A percentile compares a stretch with the other conserved stretches of the same genome.
Evolutionary conservation across 176 grass and related monocot genomes (phyloP).

Genomic region (Hyparrhenia diplandra): DNA sequence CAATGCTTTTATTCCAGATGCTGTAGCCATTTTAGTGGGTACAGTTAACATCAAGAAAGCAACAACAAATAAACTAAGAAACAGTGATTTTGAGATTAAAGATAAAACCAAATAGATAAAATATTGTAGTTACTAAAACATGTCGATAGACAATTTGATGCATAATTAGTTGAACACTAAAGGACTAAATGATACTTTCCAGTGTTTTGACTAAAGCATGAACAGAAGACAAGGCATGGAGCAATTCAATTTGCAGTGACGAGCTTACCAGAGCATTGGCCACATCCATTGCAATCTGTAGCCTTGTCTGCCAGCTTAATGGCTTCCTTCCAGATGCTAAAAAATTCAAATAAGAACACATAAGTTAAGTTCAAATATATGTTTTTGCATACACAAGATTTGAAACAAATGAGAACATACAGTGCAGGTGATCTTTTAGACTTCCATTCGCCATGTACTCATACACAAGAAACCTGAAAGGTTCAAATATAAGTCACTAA

Average conservation of each 20-base stretch:
- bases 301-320: slow-evolving; percentile 72
- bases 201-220: not conserved
- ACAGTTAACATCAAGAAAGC: not conserved
- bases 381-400: not conserved
- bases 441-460: slow-evolving; percentile 99
- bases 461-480: slow-evolving; percentile 83
- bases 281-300: slow-evolving; percentile 85
- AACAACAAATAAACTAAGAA: not conserved
- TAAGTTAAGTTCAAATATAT: slow-evolving; percentile 6
- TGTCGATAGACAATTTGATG: not conserved
- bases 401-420: slow-evolving; percentile 39
- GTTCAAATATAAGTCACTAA: not conserved
- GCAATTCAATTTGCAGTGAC: not conserved
- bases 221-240: not conserved
- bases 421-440: slow-evolving; percentile 92
- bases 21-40: not conserved
- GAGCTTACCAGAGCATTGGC: slow-evolving; percentile 90
- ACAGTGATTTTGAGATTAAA: not conserved
- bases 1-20: slow-evolving; percentile 24
- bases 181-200: not conserved
- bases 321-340: slow-evolving; percentile 64
- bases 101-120: not conserved
- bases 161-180: not conserved
- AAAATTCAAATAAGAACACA: slow-evolving; percentile 8
- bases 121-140: not conserved